Conservation (phyloP, 306 rosid species). For the Glycine soja region DNA sequence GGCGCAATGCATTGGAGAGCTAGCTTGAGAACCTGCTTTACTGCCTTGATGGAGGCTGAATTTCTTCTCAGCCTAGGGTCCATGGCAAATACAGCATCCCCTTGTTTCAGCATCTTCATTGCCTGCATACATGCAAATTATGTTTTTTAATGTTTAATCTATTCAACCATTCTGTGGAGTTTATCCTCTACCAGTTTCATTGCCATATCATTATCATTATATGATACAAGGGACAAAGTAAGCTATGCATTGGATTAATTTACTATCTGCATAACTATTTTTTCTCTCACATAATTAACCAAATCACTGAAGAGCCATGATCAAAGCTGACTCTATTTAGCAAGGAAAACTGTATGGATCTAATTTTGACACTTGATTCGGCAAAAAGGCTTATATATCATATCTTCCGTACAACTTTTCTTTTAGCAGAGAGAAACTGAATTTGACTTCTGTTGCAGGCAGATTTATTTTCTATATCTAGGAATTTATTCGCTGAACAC, state of each 20-base stretch:
- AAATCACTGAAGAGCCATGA: neutral
- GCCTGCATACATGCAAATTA: conserved; percentile 66
- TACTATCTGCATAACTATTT: conserved; percentile 2
- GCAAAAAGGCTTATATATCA: neutral
- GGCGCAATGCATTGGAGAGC: conserved; percentile 79
- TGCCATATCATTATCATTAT: neutral
- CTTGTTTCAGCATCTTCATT: conserved; percentile 73
- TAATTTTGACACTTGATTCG: neutral
- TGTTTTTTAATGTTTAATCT: neutral
- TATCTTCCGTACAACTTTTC: conserved; percentile 3
- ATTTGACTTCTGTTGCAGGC: conserved; percentile 13
- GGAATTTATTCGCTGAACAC: neutral
- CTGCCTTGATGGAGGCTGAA: conserved; percentile 69
- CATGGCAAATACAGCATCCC: conserved; percentile 74
- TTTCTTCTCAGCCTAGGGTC: conserved; percentile 79
- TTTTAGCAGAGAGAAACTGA: neutral
- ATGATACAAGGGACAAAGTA: neutral
- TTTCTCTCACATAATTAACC: neutral
- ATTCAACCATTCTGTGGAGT: neutral
- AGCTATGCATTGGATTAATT: neutral
- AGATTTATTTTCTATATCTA: conserved; percentile 8
- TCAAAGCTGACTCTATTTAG: neutral
- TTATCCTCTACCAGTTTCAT: too few relatives aligned
- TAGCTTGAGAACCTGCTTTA: conserved; percentile 66
- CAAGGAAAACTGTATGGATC: conserved; percentile 7